These are phyloP conservation scores for Globisporangium nunn DNA, from an alignment of 352 stramenopile species.

Conservation along the genomic window DNA sequence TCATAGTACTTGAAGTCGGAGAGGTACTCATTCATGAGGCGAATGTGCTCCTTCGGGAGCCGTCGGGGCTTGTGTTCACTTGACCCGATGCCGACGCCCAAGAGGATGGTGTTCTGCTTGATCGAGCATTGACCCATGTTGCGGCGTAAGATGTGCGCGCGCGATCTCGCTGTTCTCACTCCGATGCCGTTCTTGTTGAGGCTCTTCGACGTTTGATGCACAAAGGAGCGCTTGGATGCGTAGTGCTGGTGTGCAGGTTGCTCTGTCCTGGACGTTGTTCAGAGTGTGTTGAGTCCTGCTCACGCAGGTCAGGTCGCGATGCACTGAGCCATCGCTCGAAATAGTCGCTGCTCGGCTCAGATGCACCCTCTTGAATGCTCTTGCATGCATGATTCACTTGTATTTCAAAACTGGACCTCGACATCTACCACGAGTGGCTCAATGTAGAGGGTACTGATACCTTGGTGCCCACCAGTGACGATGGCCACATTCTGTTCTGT, in stretches of 20 bases:
- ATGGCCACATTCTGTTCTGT: too few species aligned
- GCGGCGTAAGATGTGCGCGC: not conserved
- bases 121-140: constrained; percentile 15
- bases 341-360: too few species aligned
- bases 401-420: too few species aligned
- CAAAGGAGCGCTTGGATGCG: not conserved
- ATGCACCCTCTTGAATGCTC: too few species aligned
- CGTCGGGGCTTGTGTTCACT: constrained; percentile 2
- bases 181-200: not conserved
- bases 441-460: too few species aligned
- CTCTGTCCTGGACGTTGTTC: too few species aligned
- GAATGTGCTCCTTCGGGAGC: constrained; percentile 20
- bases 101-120: constrained; percentile 15
- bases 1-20: constrained; percentile 32
- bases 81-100: not conserved
- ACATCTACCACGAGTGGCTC: too few species aligned
- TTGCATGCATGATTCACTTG: too few species aligned
- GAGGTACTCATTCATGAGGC: constrained; percentile 27
- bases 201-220: not conserved
- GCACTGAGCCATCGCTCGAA: too few species aligned
- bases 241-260: not conserved
- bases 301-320: too few species aligned
- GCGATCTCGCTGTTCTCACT: not conserved
- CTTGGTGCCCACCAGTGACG: too few species aligned
- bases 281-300: too few species aligned